Conservation (phyloP, 805 yeast genomes). For the Cyberlindnera mrakii region DNA sequence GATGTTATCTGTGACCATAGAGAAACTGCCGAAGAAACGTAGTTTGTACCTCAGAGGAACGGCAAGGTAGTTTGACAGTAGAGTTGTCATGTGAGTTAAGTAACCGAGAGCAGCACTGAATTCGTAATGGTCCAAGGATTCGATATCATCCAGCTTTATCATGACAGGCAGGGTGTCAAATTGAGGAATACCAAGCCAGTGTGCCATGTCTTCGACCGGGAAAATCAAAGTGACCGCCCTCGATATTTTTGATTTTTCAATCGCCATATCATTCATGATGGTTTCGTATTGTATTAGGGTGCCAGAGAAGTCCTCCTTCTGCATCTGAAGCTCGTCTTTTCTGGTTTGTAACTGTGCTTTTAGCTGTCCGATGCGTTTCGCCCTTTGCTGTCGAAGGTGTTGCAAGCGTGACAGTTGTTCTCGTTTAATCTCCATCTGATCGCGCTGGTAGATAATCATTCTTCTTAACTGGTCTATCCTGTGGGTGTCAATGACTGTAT, state of each 20-base stretch:
- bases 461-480: constrained; percentile 4
- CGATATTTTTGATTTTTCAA: constrained; percentile 19
- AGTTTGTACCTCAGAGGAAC: constrained; percentile 35
- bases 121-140: constrained; percentile 16
- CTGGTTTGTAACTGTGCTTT: not conserved
- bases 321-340: not conserved
- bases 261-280: constrained; percentile 11
- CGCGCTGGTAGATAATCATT: constrained; percentile 4
- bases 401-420: constrained; percentile 10
- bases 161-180: constrained; percentile 23
- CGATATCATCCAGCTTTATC: constrained; percentile 11
- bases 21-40: constrained; percentile 32
- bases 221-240: constrained; percentile 23
- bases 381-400: constrained; percentile 6
- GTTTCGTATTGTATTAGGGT: constrained; percentile 9
- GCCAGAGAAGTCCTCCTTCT: constrained; percentile 14
- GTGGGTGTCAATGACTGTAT: constrained; percentile 1
- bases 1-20: constrained; percentile 34
- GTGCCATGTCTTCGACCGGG: constrained; percentile 23
- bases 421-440: not conserved
- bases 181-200: constrained; percentile 13
- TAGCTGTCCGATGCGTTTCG: constrained; percentile 4
- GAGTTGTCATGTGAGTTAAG: constrained; percentile 26
- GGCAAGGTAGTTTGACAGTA: constrained; percentile 28
- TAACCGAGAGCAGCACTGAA: constrained; percentile 31